Conservation (phyloP, 108 stramenopile species). For the Poteriospumella lacustris region DNA sequence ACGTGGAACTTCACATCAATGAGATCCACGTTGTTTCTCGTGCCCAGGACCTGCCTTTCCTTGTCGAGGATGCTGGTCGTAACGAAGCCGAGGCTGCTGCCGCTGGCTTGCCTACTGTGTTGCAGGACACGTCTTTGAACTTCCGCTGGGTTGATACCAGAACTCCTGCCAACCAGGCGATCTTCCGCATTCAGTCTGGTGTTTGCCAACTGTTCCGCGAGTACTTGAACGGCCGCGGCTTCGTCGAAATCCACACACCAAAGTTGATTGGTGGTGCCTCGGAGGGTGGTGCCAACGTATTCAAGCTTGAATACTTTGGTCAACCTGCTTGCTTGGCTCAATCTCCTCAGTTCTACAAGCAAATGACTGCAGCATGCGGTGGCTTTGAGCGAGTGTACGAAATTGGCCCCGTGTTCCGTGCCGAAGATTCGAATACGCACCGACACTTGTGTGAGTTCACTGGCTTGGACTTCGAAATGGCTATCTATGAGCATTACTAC, state of each 20-base stretch:
- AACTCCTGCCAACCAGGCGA: conserved; percentile 95
- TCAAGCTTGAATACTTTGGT: conserved; percentile 92
- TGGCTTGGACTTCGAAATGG: conserved; percentile 97
- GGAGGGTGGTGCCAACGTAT: conserved; percentile 94
- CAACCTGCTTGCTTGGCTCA: conserved; percentile 88
- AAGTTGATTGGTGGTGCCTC: conserved; percentile 93
- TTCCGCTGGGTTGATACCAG: conserved; percentile 94
- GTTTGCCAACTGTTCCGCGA: conserved; percentile 91
- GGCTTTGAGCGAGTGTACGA: conserved; percentile 97
- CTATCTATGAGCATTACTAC: conserved; percentile 96
- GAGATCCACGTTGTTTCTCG: conserved; percentile 78
- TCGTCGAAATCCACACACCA: conserved; percentile 94
- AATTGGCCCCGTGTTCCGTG: conserved; percentile 98
- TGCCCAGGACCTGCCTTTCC: conserved; percentile 81
- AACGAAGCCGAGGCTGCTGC: conserved; percentile 60
- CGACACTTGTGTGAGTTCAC: conserved; percentile 99
- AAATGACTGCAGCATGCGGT: conserved; percentile 92
- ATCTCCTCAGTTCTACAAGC: conserved; percentile 98
- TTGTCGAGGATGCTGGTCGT: conserved; percentile 93
- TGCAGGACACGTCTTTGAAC: conserved; percentile 82
- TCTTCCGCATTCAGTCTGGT: conserved; percentile 89
- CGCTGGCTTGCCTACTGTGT: conserved; percentile 46
- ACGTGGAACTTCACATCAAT: conserved; percentile 80
- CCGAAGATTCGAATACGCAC: conserved; percentile 93
- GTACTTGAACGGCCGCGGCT: conserved; percentile 73